Percentiles rank a stretch among this genome's conserved stretches.
phyloP scores from a whole-genome alignment of 192 early-diverging fungal species.

The Coemansia umbellata region DNA sequence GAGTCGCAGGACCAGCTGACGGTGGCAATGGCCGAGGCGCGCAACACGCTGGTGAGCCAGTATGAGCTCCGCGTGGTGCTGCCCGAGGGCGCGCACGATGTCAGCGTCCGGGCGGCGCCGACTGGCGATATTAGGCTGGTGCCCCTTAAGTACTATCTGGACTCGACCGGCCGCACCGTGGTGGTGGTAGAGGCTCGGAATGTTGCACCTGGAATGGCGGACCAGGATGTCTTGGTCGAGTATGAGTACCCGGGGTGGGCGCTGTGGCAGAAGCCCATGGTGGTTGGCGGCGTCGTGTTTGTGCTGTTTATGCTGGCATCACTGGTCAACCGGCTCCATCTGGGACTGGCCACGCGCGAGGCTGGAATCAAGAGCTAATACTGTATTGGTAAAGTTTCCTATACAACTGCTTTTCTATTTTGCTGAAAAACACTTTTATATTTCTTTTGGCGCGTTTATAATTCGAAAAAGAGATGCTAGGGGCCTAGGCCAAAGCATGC shows the following conservation, averaged over 20 bases:
- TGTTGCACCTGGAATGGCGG: conserved; percentile 66
- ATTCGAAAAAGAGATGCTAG: too few relatives aligned
- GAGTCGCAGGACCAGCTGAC: conserved; percentile 63
- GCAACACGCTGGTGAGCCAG: conserved; percentile 59
- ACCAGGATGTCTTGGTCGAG: conserved; percentile 51
- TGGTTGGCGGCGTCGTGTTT: conserved; percentile 52
- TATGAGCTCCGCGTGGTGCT: conserved; percentile 72
- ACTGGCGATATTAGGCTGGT: conserved; percentile 53
- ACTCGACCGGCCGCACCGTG: conserved; percentile 85
- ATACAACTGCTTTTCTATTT: conserved; percentile 18
- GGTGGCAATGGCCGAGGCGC: conserved; percentile 67
- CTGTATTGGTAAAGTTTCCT: too few relatives aligned
- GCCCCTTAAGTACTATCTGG: conserved; percentile 77
- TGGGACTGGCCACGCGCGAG: conserved; percentile 42
- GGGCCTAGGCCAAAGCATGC: conserved; percentile 31
- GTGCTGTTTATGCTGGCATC: conserved; percentile 57
- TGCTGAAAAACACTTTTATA: too few relatives aligned
- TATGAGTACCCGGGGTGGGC: conserved; percentile 51
- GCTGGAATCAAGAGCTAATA: conserved; percentile 22
- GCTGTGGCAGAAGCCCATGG: conserved; percentile 63
- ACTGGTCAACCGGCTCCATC: conserved; percentile 53
- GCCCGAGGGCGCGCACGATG: conserved; percentile 85
- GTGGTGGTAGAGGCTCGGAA: conserved; percentile 67
- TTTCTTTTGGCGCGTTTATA: too few relatives aligned
- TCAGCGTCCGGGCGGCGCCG: conserved; percentile 59